Evolutionary conservation across 1,139 yeast species (phyloP).

Genomic region (Magnusiomyces tetraspermus): DNA sequence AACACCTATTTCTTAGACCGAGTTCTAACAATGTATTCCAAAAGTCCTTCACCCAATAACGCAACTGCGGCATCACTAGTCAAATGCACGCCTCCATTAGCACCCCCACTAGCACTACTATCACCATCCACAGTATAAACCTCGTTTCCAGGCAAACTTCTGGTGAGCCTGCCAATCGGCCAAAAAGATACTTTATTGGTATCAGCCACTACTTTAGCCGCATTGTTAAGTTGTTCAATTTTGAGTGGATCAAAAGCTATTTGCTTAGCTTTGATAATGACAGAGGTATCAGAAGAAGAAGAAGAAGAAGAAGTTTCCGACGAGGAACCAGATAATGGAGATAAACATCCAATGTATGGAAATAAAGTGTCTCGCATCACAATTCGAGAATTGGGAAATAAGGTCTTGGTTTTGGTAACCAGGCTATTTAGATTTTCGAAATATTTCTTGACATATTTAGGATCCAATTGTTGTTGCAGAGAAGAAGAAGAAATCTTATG

Average conservation of each 20-base stretch:
- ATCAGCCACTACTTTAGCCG: constrained; percentile 8
- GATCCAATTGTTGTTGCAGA: neutral
- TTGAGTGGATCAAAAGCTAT: constrained; percentile 11
- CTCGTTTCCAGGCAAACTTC: constrained; percentile 14
- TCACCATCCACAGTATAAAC: constrained; percentile 15
- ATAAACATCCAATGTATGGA: constrained; percentile 11
- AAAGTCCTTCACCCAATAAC: constrained; percentile 11
- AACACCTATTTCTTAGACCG: neutral
- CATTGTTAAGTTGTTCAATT: constrained; percentile 15
- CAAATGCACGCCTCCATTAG: constrained; percentile 7
- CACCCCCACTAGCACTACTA: neutral
- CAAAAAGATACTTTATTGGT: constrained; percentile 11
- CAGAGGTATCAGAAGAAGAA: constrained; percentile 10
- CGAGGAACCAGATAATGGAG: no score
- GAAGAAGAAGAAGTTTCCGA: constrained; percentile 10
- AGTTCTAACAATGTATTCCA: constrained; percentile 13
- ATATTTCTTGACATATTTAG: constrained; percentile 10
- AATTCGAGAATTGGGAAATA: constrained; percentile 10
- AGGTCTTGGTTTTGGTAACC: constrained; percentile 3
- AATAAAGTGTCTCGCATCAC: constrained; percentile 10
- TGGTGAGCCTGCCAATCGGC: constrained; percentile 15
- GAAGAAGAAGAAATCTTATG: constrained; percentile 11
- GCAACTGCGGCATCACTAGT: constrained; percentile 8
- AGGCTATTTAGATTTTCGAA: constrained; percentile 7
- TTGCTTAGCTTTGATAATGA: constrained; percentile 8